Evolutionary conservation across 768 basidiomycete genomes (phyloP).

Genomic region (Crassisporium funariophilum): DNA sequence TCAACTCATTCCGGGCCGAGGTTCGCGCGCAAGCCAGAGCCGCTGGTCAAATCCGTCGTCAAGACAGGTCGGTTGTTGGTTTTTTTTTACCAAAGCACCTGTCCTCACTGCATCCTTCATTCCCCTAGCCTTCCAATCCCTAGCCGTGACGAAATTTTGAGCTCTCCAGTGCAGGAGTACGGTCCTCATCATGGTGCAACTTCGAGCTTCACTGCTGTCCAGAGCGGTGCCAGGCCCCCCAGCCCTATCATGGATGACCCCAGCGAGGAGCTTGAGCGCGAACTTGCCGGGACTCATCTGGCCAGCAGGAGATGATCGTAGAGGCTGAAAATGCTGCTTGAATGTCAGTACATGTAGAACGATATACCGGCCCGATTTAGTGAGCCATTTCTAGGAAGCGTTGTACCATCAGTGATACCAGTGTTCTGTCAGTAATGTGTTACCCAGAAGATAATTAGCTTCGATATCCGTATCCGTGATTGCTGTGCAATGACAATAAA

Average conservation of each 20-base stretch:
- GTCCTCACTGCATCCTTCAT: background rate
- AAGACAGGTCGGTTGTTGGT: constrained; percentile 66
- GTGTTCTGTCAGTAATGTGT: too few relatives aligned
- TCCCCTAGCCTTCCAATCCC: constrained; percentile 72
- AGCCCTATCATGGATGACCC: constrained; percentile 85
- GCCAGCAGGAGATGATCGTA: constrained; percentile 29
- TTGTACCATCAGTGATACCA: too few relatives aligned
- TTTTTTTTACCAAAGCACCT: background rate
- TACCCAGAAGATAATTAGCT: too few relatives aligned
- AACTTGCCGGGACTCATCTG: constrained; percentile 75
- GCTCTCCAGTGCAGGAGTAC: constrained; percentile 71
- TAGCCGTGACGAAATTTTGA: constrained; percentile 77
- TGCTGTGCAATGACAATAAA: too few relatives aligned
- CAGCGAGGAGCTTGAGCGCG: constrained; percentile 81
- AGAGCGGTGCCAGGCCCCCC: constrained; percentile 43
- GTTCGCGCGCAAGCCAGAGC: constrained; percentile 84
- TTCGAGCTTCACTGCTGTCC: constrained; percentile 60
- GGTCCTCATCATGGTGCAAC: constrained; percentile 65
- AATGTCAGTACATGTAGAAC: background rate
- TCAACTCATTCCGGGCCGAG: constrained; percentile 84
- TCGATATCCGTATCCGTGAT: too few relatives aligned
- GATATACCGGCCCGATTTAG: background rate
- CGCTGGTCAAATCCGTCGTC: constrained; percentile 70
- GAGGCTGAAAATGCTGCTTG: background rate
- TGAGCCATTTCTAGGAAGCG: too few relatives aligned